phyloP scores from a whole-genome alignment of 75 land plant species.

The Isoetes taiwanensis region DNA sequence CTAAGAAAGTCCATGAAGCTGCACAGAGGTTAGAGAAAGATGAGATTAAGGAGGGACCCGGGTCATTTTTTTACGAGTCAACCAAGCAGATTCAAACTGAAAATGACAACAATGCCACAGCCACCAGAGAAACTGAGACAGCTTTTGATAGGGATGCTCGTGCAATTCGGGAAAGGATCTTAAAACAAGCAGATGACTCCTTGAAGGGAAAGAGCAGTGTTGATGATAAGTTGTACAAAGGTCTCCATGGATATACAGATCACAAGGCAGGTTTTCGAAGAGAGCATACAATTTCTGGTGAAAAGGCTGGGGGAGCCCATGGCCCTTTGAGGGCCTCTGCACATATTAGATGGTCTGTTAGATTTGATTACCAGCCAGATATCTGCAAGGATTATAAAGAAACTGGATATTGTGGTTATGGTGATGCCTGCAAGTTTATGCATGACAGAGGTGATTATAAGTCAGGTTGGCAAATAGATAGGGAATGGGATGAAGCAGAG shows the following conservation, averaged over 20 bases:
- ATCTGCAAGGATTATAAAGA: conserved; percentile 98
- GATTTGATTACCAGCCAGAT: conserved; percentile 98
- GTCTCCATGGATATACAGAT: conserved; percentile 77
- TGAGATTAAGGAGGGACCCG: background rate
- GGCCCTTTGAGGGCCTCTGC: conserved; percentile 90
- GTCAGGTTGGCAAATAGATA: conserved; percentile 96
- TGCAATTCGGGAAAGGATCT: conserved; percentile 69
- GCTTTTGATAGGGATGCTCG: conserved; percentile 67
- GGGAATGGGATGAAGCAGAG: conserved; percentile 29
- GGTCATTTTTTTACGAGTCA: conserved; percentile 65
- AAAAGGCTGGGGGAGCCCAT: conserved; percentile 94
- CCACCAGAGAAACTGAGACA: conserved; percentile 85
- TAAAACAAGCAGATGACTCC: conserved; percentile 66
- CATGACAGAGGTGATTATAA: conserved; percentile 98
- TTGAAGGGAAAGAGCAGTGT: conserved; percentile 37
- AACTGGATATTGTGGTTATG: conserved; percentile 96
- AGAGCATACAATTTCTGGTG: conserved; percentile 75
- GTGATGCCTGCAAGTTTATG: conserved; percentile 95
- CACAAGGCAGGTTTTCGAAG: conserved; percentile 88
- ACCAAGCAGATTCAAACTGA: conserved; percentile 73
- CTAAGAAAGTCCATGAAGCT: background rate
- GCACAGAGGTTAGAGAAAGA: background rate
- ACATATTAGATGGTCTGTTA: conserved; percentile 59
- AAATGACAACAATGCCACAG: conserved; percentile 71
- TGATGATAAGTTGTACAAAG: conserved; percentile 64